Conservation (phyloP, 2,329 filamentous ascomycete genomes). For the Fusarium phyllophilum region DNA sequence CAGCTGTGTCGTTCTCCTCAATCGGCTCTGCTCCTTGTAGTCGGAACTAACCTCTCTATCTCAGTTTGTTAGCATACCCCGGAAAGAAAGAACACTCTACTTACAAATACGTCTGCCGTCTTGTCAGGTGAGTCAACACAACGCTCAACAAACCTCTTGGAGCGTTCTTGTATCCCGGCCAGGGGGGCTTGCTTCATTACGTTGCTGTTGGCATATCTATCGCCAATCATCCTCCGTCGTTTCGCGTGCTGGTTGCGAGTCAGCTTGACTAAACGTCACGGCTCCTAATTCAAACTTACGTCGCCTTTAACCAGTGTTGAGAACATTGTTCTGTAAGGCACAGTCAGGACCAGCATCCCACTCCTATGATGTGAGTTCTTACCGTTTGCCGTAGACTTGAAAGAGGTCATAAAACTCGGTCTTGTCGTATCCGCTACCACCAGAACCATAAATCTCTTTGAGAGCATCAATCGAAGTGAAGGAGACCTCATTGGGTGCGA, state of each 20-base stretch:
- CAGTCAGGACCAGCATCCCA: not conserved
- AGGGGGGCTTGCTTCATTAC: conserved; percentile 66
- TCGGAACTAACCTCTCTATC: conserved; percentile 46
- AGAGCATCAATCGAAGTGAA: conserved; percentile 66
- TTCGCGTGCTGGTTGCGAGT: conserved; percentile 63
- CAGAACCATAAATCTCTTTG: conserved; percentile 71
- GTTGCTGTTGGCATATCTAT: conserved; percentile 76
- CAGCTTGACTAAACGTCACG: not conserved
- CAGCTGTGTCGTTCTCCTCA: conserved; percentile 13
- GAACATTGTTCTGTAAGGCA: conserved; percentile 64
- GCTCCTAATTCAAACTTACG: conserved; percentile 49
- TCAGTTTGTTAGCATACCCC: conserved; percentile 9
- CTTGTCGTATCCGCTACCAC: conserved; percentile 72
- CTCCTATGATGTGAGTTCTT: conserved; percentile 31
- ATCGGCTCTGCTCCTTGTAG: not conserved
- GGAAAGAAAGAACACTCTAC: conserved; percentile 18
- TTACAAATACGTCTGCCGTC: conserved; percentile 70
- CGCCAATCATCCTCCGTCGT: conserved; percentile 70
- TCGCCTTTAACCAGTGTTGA: conserved; percentile 65
- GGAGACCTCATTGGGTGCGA: conserved; percentile 68
- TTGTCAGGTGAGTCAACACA: conserved; percentile 58
- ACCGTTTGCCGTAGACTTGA: conserved; percentile 66
- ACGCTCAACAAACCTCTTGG: conserved; percentile 63
- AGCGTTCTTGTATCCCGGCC: conserved; percentile 66
- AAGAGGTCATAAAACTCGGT: conserved; percentile 73